Conservation (phyloP, 305 asterid genomes). For the Lippia alba region DNA sequence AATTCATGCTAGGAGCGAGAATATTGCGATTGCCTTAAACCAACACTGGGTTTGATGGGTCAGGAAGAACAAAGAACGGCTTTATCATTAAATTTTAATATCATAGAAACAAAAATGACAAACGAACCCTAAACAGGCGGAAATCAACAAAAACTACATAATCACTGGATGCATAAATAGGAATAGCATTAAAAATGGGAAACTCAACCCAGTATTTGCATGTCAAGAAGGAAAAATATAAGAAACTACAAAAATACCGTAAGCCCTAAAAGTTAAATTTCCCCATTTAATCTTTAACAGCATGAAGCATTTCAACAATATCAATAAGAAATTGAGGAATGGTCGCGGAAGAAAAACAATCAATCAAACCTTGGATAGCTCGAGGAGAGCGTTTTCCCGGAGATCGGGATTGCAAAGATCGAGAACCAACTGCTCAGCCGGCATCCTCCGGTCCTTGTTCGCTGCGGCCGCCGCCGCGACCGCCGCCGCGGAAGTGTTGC, state of each 20-base stretch:
- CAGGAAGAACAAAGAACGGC: neutral
- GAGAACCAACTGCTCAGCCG: slow-evolving; percentile 92
- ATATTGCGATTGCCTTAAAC: neutral
- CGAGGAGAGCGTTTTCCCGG: slow-evolving; percentile 91
- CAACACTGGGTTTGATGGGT: neutral
- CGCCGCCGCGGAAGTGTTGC: slow-evolving; percentile 41
- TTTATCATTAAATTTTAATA: neutral
- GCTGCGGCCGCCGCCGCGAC: slow-evolving; percentile 29
- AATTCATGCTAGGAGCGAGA: too few relatives aligned
- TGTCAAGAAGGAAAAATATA: neutral
- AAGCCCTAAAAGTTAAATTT: neutral
- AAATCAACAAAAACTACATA: neutral
- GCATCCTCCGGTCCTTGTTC: slow-evolving; percentile 74
- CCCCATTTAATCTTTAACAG: neutral
- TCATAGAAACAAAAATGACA: neutral
- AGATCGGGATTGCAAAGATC: slow-evolving; percentile 93
- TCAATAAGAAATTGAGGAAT: neutral
- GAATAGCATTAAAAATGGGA: neutral
- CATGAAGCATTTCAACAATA: neutral
- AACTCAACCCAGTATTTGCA: neutral
- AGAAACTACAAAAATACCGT: neutral
- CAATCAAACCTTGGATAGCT: slow-evolving; percentile 78
- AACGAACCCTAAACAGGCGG: neutral
- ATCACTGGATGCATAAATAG: neutral
- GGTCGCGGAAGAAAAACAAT: neutral